A percentile compares a stretch with the other conserved stretches of the same genome.
phyloP scores from a whole-genome alignment of 805 yeast genomes.

The Pichia ethanolica region DNA sequence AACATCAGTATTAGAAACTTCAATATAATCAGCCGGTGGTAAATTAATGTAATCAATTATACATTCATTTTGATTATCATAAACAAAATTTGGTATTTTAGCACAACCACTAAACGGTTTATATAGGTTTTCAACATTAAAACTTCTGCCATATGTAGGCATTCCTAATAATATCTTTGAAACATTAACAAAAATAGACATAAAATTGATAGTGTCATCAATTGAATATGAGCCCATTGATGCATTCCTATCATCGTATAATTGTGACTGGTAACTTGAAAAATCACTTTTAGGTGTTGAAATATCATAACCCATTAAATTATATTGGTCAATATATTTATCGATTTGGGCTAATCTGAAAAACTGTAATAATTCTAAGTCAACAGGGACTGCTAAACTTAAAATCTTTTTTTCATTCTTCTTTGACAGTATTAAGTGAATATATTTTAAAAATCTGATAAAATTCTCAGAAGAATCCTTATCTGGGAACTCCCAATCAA shows the following conservation, averaged over 20 bases:
- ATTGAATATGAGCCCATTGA: constrained; percentile 31
- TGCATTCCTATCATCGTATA: constrained; percentile 28
- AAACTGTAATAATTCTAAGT: constrained; percentile 34
- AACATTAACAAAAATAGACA: constrained; percentile 13
- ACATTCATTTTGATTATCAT: constrained; percentile 9
- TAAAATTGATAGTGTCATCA: constrained; percentile 35
- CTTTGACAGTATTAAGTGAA: constrained; percentile 17
- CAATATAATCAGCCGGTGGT: constrained; percentile 28
- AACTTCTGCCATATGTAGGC: constrained; percentile 71
- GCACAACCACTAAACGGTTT: constrained; percentile 18
- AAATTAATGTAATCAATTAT: constrained; percentile 16
- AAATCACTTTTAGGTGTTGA: constrained; percentile 65
- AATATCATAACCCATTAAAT: constrained; percentile 88
- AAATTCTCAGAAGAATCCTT: constrained; percentile 31
- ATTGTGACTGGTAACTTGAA: constrained; percentile 66
- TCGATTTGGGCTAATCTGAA: constrained; percentile 51
- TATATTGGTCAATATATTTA: constrained; percentile 57
- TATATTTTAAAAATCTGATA: constrained; percentile 33
- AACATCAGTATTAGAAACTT: constrained; percentile 42
- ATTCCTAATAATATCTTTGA: constrained; percentile 67
- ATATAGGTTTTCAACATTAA: constrained; percentile 10
- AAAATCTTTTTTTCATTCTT: constrained; percentile 31
- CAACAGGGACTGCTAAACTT: constrained; percentile 75
- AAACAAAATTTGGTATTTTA: constrained; percentile 8
- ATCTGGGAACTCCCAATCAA: constrained; percentile 90